A percentile compares a stretch with the other conserved stretches of the same genome.
Conservation (phyloP, 768 basidiomycete species). For the Tulasnella calospora region DNA sequence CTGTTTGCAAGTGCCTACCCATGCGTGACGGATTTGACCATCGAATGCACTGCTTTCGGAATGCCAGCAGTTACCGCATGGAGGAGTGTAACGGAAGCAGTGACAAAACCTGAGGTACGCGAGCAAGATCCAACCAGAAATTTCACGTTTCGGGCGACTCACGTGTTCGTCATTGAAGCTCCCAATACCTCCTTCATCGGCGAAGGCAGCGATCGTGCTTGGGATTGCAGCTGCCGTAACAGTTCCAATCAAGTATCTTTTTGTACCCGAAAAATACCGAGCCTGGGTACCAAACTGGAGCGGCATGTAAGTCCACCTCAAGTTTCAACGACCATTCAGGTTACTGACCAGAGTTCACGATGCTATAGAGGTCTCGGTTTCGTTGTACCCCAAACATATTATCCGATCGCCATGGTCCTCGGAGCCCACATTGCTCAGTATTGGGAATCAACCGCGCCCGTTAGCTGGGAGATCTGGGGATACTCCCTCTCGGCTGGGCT, state of each 20-base stretch:
- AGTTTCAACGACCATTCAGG: neutral
- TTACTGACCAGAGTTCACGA: neutral
- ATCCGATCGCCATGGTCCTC: conserved; percentile 28
- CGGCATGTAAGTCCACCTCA: conserved; percentile 4
- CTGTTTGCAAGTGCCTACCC: conserved; percentile 30
- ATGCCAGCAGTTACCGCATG: conserved; percentile 29
- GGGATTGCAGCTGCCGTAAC: conserved; percentile 20
- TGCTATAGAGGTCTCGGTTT: conserved; percentile 29
- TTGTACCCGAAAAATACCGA: conserved; percentile 26
- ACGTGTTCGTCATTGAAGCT: conserved; percentile 1
- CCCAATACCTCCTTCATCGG: conserved; percentile 28
- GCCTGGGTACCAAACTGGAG: conserved; percentile 30
- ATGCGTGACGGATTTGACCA: conserved; percentile 27
- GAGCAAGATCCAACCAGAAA: neutral
- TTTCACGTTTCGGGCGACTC: neutral
- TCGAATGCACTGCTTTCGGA: conserved; percentile 26
- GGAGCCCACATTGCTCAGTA: conserved; percentile 26
- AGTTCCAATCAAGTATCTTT: conserved; percentile 22
- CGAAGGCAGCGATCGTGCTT: conserved; percentile 26
- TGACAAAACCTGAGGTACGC: conserved; percentile 25
- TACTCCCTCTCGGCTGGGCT: conserved; percentile 30
- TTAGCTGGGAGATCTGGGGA: conserved; percentile 29
- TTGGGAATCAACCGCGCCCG: conserved; percentile 27
- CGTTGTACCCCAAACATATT: conserved; percentile 29
- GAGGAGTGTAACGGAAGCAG: conserved; percentile 27